A percentile compares a stretch with the other conserved stretches of the same genome.
phyloP scores from a whole-genome alignment of 2,329 filamentous ascomycete species.

The Diaporthe sp. region DNA sequence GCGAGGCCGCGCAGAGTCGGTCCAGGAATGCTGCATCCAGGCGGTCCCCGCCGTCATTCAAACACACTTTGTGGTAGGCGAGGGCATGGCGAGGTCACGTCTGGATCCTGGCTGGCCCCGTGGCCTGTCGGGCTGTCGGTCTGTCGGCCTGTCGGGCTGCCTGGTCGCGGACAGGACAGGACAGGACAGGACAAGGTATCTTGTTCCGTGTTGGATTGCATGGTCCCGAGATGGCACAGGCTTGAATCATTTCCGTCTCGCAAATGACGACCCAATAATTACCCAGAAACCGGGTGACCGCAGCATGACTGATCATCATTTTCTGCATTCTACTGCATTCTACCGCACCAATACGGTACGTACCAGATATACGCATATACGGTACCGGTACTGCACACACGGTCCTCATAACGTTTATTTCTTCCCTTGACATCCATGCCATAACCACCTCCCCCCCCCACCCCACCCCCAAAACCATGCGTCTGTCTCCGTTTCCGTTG shows the following conservation, averaged over 20 bases:
- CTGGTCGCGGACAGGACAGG: background rate
- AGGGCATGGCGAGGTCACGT: background rate
- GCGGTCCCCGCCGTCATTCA: background rate
- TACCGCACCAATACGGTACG: background rate
- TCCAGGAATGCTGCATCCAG: background rate
- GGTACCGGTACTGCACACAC: background rate
- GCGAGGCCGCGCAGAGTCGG: background rate
- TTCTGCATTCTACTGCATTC: background rate
- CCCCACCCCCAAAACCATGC: too few species aligned
- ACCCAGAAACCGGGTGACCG: conserved; percentile 13
- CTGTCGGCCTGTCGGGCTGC: background rate
- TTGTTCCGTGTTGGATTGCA: background rate
- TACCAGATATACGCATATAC: background rate
- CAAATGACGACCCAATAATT: conserved; percentile 13
- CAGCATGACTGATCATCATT: conserved; percentile 21
- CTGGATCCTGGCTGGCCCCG: too few species aligned
- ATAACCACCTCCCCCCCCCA: too few species aligned
- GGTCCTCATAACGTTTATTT: background rate
- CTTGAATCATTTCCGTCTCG: conserved; percentile 18
- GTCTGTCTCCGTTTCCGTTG: background rate
- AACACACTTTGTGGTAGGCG: background rate
- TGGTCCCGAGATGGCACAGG: background rate
- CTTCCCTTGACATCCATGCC: too few species aligned
- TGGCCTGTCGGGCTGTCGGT: conserved; percentile 7
- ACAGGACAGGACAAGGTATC: background rate